Conservation (phyloP, 768 basidiomycete species). For the Serendipita indica region DNA sequence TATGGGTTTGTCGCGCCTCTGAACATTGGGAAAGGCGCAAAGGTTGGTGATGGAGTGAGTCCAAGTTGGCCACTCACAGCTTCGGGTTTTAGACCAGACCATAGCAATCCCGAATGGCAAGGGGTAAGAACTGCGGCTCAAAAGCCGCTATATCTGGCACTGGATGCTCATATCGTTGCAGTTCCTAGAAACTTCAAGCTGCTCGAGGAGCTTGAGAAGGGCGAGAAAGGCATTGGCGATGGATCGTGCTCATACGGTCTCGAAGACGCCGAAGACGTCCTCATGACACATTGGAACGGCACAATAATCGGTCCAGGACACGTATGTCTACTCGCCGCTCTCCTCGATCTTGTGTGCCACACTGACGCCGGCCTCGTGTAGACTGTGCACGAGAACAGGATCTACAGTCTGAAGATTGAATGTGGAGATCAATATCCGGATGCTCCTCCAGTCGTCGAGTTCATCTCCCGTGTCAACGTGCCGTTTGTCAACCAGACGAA, state of each 20-base stretch:
- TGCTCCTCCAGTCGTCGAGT: conserved; percentile 61
- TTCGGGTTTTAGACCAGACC: too few species aligned
- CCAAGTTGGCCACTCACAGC: neutral
- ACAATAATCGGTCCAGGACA: conserved; percentile 98
- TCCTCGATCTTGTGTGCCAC: conserved; percentile 12
- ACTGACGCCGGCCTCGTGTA: conserved; percentile 21
- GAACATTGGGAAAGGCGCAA: conserved; percentile 40
- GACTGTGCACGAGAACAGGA: conserved; percentile 98
- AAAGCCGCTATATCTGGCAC: neutral
- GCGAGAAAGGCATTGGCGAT: conserved; percentile 98
- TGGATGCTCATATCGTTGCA: conserved; percentile 22
- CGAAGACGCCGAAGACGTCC: conserved; percentile 87
- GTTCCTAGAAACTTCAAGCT: conserved; percentile 95
- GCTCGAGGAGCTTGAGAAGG: conserved; percentile 97
- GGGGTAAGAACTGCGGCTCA: neutral
- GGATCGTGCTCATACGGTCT: conserved; percentile 95
- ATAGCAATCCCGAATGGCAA: neutral
- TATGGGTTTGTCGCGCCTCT: conserved; percentile 59
- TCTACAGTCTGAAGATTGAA: conserved; percentile 85
- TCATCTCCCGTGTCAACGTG: conserved; percentile 80
- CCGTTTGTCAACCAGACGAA: conserved; percentile 69
- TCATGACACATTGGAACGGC: conserved; percentile 98
- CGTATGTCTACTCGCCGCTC: conserved; percentile 33
- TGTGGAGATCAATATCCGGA: conserved; percentile 72
- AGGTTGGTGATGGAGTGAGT: neutral